Percentiles rank a stretch among this genome's conserved stretches.
phyloP scores from a whole-genome alignment of 768 basidiomycete genomes.

The Kwoniella sp. region DNA sequence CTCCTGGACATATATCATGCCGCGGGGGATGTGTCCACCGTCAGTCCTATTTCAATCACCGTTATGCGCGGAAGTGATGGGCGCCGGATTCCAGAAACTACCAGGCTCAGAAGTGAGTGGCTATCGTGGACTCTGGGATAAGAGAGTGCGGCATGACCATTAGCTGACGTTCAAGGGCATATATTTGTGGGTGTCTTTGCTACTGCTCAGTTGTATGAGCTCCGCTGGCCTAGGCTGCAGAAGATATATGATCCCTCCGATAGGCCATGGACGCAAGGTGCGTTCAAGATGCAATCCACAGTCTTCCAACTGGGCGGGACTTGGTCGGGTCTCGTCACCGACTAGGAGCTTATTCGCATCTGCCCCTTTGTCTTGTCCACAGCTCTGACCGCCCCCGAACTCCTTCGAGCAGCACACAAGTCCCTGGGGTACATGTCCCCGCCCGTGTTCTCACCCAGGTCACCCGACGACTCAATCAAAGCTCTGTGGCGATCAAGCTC shows the following conservation, averaged over 20 bases:
- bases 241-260: constrained; percentile 69
- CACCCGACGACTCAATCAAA: constrained; percentile 33
- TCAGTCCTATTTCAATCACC: constrained; percentile 65
- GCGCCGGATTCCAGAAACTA: constrained; percentile 81
- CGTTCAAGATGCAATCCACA: constrained; percentile 12
- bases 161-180: too few species aligned
- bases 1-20: constrained; percentile 65
- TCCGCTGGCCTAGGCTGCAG: constrained; percentile 78
- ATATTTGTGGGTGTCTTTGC: too few species aligned
- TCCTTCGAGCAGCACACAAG: constrained; percentile 31
- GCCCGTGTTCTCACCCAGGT: constrained; percentile 8
- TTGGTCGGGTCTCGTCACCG: too few species aligned
- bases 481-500: constrained; percentile 30
- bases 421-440: constrained; percentile 34
- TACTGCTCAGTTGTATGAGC: constrained; percentile 71
- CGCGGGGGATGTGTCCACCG: constrained; percentile 62
- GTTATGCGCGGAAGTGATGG: constrained; percentile 71
- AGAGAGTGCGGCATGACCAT: too few species aligned
- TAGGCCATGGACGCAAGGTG: constrained; percentile 66
- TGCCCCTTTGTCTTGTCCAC: too few species aligned
- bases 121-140: too few species aligned
- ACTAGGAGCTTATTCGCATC: too few species aligned
- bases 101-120: constrained; percentile 63
- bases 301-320: not conserved
- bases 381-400: constrained; percentile 12